phyloP scores from a whole-genome alignment of 2,329 filamentous ascomycete species.

The Emergomyces pasteurianus region DNA sequence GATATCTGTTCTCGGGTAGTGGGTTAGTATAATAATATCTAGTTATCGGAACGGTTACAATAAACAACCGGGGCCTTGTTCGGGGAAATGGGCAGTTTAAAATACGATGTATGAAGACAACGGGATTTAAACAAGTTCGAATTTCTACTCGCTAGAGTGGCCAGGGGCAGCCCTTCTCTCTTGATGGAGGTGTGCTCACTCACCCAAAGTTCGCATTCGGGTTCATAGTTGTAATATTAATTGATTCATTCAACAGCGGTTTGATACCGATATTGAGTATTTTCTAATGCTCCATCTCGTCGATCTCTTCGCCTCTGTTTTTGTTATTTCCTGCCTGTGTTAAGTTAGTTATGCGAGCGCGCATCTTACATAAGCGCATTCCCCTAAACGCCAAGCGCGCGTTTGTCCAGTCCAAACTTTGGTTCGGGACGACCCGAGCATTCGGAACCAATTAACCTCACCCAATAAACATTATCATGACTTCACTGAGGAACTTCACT shows the following conservation, averaged over 20 bases:
- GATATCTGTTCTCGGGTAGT: not conserved
- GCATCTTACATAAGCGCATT: not conserved
- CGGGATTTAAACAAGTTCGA: not conserved
- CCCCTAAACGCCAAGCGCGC: not conserved
- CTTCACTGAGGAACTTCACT: not conserved
- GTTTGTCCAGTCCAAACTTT: not conserved
- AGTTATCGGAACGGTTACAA: not conserved
- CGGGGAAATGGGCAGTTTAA: not conserved
- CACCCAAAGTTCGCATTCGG: not conserved
- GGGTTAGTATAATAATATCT: not conserved
- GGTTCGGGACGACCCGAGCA: not conserved
- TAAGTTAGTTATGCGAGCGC: no score
- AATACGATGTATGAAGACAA: no score
- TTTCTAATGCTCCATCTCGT: not conserved
- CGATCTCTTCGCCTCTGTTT: no score
- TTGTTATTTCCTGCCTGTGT: no score
- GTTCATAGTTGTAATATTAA: not conserved
- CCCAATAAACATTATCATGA: not conserved
- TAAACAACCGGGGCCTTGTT: not conserved
- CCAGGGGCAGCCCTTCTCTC: not conserved
- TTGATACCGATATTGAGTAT: not conserved
- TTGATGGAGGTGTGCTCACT: not conserved
- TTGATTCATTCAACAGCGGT: not conserved
- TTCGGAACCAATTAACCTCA: not conserved
- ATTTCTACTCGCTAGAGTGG: not conserved